A percentile compares a stretch with the other conserved stretches of the same genome.
Conservation (phyloP, 768 basidiomycete species). For the Boletellus sp. region DNA sequence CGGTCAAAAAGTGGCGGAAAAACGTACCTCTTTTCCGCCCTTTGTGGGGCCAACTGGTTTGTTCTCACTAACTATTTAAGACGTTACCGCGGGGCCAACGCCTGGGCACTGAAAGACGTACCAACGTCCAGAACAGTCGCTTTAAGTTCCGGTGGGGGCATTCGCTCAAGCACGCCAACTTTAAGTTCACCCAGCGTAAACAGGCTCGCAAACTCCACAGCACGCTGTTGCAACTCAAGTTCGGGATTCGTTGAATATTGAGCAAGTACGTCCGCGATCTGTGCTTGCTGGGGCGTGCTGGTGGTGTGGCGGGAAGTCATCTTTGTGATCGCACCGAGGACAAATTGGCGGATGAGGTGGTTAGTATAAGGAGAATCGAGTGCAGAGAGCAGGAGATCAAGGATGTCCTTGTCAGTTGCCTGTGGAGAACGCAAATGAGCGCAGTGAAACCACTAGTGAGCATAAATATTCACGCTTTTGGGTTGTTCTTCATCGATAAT, state of each 20-base stretch:
- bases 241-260: constrained; percentile 85
- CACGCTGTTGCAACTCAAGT: constrained; percentile 92
- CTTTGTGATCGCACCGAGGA: constrained; percentile 86
- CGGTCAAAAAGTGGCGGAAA: background rate
- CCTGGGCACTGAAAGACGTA: constrained; percentile 34
- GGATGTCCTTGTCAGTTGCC: constrained; percentile 77
- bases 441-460: background rate
- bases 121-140: constrained; percentile 94
- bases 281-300: constrained; percentile 62
- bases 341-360: constrained; percentile 86
- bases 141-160: constrained; percentile 98
- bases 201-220: constrained; percentile 89
- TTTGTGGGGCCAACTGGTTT: constrained; percentile 92
- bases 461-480: constrained; percentile 47
- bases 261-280: constrained; percentile 74
- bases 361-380: constrained; percentile 95
- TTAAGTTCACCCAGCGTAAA: constrained; percentile 74
- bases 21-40: constrained; percentile 64
- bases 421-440: constrained; percentile 26
- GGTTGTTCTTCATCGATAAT: constrained; percentile 74
- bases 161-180: constrained; percentile 88
- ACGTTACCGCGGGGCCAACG: background rate
- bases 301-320: constrained; percentile 78
- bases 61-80: constrained; percentile 79
- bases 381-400: constrained; percentile 82